A percentile compares a stretch with the other conserved stretches of the same genome.
These are phyloP conservation scores for Cercospora sojina DNA, from an alignment of 2,329 filamentous ascomycete genomes.

Conservation along the genomic window DNA sequence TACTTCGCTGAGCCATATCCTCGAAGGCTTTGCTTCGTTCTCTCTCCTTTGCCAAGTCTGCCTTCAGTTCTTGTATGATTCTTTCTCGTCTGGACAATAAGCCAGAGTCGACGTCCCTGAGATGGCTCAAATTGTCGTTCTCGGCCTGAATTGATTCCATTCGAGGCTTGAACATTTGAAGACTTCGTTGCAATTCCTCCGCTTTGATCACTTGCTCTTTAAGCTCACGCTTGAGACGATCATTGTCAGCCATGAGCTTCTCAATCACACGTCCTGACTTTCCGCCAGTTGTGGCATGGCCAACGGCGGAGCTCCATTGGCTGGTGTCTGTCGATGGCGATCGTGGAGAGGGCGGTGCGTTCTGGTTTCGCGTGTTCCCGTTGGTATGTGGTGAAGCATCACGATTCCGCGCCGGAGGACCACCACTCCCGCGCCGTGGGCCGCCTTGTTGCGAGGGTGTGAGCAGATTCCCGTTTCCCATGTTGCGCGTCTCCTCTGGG, in stretches of 20 bases:
- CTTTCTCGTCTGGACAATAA: constrained; percentile 70
- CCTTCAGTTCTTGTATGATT: constrained; percentile 68
- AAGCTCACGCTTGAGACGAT: constrained; percentile 69
- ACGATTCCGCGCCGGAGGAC: constrained; percentile 9
- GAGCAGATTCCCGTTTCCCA: constrained; percentile 16
- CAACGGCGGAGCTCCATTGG: constrained; percentile 65
- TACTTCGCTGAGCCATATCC: constrained; percentile 60
- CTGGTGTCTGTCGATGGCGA: constrained; percentile 17
- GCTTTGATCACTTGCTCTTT: constrained; percentile 48
- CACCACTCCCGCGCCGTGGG: constrained; percentile 18
- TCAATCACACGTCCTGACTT: constrained; percentile 80
- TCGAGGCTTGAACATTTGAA: constrained; percentile 67
- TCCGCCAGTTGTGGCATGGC: constrained; percentile 60
- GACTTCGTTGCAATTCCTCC: constrained; percentile 69
- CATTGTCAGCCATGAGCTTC: constrained; percentile 76
- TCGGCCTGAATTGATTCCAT: constrained; percentile 67
- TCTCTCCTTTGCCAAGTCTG: constrained; percentile 63
- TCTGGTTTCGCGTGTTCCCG: constrained; percentile 13
- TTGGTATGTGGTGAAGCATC: constrained; percentile 17
- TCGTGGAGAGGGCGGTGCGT: constrained; percentile 17
- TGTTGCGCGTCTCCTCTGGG: constrained; percentile 7
- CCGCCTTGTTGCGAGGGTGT: constrained; percentile 24
- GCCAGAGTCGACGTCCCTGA: constrained; percentile 69
- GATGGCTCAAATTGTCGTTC: constrained; percentile 67
- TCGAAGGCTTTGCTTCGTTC: constrained; percentile 60